Base-by-base conservation (phyloP, 495 filamentous ascomycete species). In the Neurospora sp. region DNA sequence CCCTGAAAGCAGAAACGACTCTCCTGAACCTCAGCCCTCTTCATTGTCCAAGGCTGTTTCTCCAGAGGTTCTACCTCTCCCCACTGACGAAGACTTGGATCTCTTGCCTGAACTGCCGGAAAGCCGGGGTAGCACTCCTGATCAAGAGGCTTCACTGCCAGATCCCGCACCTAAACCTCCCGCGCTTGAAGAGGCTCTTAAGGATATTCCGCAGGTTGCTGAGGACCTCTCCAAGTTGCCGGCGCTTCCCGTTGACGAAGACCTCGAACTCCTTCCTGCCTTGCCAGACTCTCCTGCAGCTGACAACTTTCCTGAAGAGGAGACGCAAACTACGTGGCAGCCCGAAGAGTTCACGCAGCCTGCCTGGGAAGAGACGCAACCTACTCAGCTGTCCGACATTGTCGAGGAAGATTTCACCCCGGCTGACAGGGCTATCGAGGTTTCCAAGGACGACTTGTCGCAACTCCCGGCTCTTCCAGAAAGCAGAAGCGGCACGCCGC, bases 401-500 rank as follows among this genome's bases (percentile, higher is more conserved):
- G 14, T 4, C 23, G 54, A 62, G 1, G 54, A 62, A 9, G 54
- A 62, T 5, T 35, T 8, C 12, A 5, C 54, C 3, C 23, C 49
- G 0, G 49, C 23, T 1, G 23, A 16, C 49, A 27, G 14, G 20
- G 23, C 3, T 62, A 12, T 16, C 54, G 54, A 62, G 27, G 54
- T 62, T 5, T 78, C 66, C 62, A 73, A 71, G 39, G 42, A 14
- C 1, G 12, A 44, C 4, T 31, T 31, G 27, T 31, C 27, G 27
- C 27, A 31, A 31, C 73, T 71, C 0, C 73, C 70, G 0, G 44
- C 73, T 16, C 39, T 72, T 4, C 73, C 73, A 0, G 70, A 41
- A n/a, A 74, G 73, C 23, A 46, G 73, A 16, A 74, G 73, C 70
- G 72, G 49, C 39, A 46, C 42, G 42, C 42, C 42, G 2, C 42